Conservation (phyloP, 139 green algal genomes). For the Chlamydomonas schloesseri region DNA sequence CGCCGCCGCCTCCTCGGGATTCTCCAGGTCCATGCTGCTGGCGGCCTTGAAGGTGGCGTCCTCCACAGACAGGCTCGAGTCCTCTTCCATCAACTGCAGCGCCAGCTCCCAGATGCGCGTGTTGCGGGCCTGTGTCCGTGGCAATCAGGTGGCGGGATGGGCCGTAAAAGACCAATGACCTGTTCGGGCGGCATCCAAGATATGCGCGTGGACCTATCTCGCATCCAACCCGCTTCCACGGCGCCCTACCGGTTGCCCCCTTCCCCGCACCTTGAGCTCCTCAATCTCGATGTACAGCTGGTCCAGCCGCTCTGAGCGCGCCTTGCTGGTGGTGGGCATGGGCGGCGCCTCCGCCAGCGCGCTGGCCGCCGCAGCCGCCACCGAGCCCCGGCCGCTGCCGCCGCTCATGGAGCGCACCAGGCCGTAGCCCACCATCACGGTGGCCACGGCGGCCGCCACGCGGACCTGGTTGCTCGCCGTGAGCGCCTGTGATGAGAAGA, state of each 20-base stretch:
- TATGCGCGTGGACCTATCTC: too few relatives aligned
- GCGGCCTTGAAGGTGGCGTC: constrained; percentile 14
- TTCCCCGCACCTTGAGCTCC: neutral
- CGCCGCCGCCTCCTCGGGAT: neutral
- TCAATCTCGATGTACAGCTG: constrained; percentile 21
- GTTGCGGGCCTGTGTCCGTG: neutral
- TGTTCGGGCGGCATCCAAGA: too few relatives aligned
- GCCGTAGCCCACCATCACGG: constrained; percentile 19
- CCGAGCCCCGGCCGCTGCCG: neutral
- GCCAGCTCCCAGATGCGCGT: neutral
- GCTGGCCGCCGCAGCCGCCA: neutral
- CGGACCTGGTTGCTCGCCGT: neutral
- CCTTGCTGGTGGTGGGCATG: neutral
- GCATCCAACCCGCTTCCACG: neutral
- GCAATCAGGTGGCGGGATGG: too few relatives aligned
- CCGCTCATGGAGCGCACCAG: neutral
- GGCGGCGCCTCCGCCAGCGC: neutral
- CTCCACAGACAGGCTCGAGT: neutral
- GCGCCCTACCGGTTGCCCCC: neutral
- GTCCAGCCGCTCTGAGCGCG: neutral
- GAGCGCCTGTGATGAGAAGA: neutral
- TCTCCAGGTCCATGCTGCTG: constrained; percentile 17
- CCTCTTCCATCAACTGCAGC: neutral
- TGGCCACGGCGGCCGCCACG: neutral
- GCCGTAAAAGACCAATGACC: too few relatives aligned